phyloP scores from a whole-genome alignment of 768 basidiomycete species.

The Cubamyces lactineus region DNA sequence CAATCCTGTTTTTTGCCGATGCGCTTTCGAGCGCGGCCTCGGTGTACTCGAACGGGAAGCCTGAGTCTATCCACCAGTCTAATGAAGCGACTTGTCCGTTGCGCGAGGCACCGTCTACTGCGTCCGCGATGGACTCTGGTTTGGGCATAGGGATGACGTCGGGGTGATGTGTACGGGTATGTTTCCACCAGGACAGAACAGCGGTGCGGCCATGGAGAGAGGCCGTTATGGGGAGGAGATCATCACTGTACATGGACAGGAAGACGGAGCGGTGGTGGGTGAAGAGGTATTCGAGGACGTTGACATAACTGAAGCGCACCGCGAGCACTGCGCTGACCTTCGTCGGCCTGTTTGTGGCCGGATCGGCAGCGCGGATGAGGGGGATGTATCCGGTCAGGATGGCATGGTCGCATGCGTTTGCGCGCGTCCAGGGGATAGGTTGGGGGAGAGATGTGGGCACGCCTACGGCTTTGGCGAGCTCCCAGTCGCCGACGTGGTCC shows the following conservation, averaged over 20 bases:
- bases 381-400: slow-evolving; percentile 68
- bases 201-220: slow-evolving; percentile 71
- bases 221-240: slow-evolving; percentile 77
- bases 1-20: slow-evolving; percentile 75
- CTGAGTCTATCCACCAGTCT: slow-evolving; percentile 81
- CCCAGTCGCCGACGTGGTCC: slow-evolving; percentile 83
- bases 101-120: slow-evolving; percentile 79
- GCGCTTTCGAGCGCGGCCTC: slow-evolving; percentile 81
- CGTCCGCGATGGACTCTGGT: slow-evolving; percentile 59
- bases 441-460: slow-evolving; percentile 68
- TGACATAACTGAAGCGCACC: slow-evolving; percentile 75
- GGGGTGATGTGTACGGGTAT: slow-evolving; percentile 60
- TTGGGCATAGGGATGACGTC: slow-evolving; percentile 61
- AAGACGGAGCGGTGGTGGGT: slow-evolving; percentile 68
- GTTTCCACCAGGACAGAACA: slow-evolving; percentile 85
- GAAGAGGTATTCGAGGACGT: slow-evolving; percentile 75
- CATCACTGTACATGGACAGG: slow-evolving; percentile 61
- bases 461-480: slow-evolving; percentile 76
- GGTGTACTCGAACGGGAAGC: slow-evolving; percentile 70
- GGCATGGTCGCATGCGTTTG: slow-evolving; percentile 69
- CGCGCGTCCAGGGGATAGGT: slow-evolving; percentile 73
- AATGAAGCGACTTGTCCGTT: slow-evolving; percentile 75
- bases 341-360: slow-evolving; percentile 60
- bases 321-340: slow-evolving; percentile 67
- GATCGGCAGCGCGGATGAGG: slow-evolving; percentile 62